These are phyloP conservation scores for Candida smagusa DNA, from an alignment of 1,139 yeast genomes.

Conservation along the genomic window DNA sequence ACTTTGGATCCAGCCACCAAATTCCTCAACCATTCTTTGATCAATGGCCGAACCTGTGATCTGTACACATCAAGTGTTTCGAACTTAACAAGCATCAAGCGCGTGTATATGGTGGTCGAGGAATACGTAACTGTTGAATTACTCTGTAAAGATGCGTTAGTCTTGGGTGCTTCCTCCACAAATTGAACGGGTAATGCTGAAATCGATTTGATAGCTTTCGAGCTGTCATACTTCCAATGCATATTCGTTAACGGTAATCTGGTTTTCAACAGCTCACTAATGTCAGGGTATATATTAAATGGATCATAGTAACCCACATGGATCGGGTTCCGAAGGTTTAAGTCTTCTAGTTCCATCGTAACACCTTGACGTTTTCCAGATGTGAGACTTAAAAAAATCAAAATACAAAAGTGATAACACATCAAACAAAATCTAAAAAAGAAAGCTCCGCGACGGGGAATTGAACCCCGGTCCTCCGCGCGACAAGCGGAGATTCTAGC, in stretches of 20 bases:
- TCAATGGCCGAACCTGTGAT: constrained; percentile 73
- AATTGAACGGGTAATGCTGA: constrained; percentile 58
- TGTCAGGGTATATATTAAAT: constrained; percentile 56
- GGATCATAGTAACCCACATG: constrained; percentile 83
- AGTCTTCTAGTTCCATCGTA: constrained; percentile 15
- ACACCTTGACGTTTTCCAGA: too few species aligned
- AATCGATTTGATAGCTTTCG: constrained; percentile 64
- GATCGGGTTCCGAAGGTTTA: constrained; percentile 27
- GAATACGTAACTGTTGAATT: constrained; percentile 1
- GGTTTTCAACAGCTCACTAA: constrained; percentile 50
- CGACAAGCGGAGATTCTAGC: constrained; percentile 49
- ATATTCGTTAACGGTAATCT: constrained; percentile 68
- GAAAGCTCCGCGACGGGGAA: constrained; percentile 62
- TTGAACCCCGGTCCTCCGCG: constrained; percentile 71
- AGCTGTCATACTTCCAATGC: constrained; percentile 67
- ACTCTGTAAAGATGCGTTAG: constrained; percentile 1
- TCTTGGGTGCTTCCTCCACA: constrained; percentile 57
- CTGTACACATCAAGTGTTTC: constrained; percentile 72
- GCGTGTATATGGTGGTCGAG: constrained; percentile 50
- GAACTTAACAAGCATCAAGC: constrained; percentile 67
- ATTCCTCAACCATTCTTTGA: constrained; percentile 73
- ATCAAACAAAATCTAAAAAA: not conserved
- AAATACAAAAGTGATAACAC: not conserved
- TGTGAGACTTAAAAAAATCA: not conserved
- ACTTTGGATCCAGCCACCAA: constrained; percentile 41